These are phyloP conservation scores for Karstenula rhodostoma DNA, from an alignment of 2,329 filamentous ascomycete genomes.

Conservation along the genomic window DNA sequence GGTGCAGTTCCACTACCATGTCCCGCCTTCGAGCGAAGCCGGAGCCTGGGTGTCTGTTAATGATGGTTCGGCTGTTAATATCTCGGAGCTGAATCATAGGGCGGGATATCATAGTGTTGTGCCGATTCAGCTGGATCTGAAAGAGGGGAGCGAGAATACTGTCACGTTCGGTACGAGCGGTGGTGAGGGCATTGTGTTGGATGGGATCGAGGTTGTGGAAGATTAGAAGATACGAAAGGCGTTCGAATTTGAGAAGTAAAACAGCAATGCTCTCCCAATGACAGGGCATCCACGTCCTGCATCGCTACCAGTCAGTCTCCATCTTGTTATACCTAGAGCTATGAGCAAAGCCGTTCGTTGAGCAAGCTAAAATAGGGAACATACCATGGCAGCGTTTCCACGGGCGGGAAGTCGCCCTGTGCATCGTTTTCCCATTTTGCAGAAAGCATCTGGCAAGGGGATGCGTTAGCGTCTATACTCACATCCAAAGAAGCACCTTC, in stretches of 20 bases:
- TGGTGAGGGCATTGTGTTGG: slow-evolving; percentile 17
- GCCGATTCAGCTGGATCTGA: slow-evolving; percentile 44
- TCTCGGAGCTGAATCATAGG: slow-evolving; percentile 49
- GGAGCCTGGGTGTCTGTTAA: slow-evolving; percentile 50
- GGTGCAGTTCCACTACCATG: slow-evolving; percentile 50
- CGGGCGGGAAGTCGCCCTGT: not conserved
- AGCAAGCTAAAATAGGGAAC: not conserved
- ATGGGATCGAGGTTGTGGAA: slow-evolving; percentile 29
- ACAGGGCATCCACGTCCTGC: not conserved
- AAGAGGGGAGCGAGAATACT: slow-evolving; percentile 44
- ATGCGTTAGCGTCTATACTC: not conserved
- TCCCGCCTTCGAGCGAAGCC: slow-evolving; percentile 35
- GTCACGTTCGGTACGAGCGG: slow-evolving; percentile 48
- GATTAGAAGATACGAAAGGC: slow-evolving; percentile 12
- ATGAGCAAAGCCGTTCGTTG: not conserved
- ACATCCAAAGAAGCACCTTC: not conserved
- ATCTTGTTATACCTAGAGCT: not conserved
- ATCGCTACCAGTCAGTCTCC: not conserved
- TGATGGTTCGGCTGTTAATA: slow-evolving; percentile 44
- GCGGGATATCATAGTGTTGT: slow-evolving; percentile 49
- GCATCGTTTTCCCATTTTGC: not conserved
- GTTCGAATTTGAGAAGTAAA: not conserved
- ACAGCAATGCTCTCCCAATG: not conserved
- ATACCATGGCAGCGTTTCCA: not conserved
- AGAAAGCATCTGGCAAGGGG: not conserved